phyloP scores from a whole-genome alignment of 768 basidiomycete genomes.

The Phanerodontia chrysosporium region DNA sequence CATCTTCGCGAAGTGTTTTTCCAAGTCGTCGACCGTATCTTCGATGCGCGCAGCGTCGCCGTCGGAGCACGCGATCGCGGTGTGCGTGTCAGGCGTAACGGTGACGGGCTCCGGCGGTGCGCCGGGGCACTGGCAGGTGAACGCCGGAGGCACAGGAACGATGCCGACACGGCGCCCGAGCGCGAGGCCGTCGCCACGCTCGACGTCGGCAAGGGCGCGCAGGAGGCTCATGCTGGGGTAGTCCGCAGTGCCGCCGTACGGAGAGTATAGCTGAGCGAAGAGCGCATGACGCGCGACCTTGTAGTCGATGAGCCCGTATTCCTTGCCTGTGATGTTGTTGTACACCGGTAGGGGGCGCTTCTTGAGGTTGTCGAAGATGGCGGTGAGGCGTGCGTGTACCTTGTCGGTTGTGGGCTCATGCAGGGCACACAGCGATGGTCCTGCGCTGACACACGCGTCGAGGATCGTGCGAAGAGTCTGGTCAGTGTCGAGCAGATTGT shows the following conservation, averaged over 20 bases:
- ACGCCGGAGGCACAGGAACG: neutral
- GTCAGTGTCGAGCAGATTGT: slow-evolving; percentile 14
- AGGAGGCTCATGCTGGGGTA: neutral
- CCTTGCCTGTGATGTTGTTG: neutral
- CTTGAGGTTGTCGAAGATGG: slow-evolving; percentile 7
- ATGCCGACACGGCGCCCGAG: neutral
- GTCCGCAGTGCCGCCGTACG: neutral
- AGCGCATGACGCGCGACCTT: neutral
- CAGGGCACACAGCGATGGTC: slow-evolving; percentile 20
- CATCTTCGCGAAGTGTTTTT: slow-evolving; percentile 8
- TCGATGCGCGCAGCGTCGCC: neutral
- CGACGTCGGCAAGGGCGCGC: neutral
- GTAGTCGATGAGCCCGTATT: slow-evolving; percentile 13
- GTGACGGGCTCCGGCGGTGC: neutral
- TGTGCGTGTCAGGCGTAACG: neutral
- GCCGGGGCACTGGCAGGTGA: slow-evolving; percentile 4
- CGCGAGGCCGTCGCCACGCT: slow-evolving; percentile 2
- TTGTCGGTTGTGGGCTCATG: slow-evolving; percentile 17
- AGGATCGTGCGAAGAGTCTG: slow-evolving; percentile 17
- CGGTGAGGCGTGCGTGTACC: slow-evolving; percentile 16
- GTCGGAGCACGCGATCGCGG: neutral
- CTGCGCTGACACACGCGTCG: slow-evolving; percentile 18
- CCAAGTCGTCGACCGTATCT: slow-evolving; percentile 5
- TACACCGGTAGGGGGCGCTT: neutral
- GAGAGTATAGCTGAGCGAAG: slow-evolving; percentile 8